Conservation (phyloP, 805 yeast species). For the Maudiozyma barnettii region DNA sequence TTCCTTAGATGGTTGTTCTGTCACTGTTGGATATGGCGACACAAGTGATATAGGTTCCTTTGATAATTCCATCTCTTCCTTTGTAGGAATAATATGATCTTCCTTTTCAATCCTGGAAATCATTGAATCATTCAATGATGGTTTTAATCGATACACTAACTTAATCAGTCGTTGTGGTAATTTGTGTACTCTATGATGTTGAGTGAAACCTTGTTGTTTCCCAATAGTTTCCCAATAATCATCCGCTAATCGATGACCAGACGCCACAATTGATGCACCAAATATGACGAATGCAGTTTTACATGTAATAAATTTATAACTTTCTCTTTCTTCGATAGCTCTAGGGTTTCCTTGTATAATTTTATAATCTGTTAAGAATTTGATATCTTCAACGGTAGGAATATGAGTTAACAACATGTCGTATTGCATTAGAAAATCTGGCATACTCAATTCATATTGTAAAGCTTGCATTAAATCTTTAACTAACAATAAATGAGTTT, state of each 20-base stretch:
- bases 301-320: slow-evolving; percentile 29
- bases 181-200: slow-evolving; percentile 36
- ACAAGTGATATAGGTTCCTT: slow-evolving; percentile 9
- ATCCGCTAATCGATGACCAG: slow-evolving; percentile 42
- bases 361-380: slow-evolving; percentile 26
- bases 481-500: slow-evolving; percentile 30
- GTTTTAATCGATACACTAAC: slow-evolving; percentile 8
- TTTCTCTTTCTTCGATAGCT: slow-evolving; percentile 6
- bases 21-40: slow-evolving; percentile 17
- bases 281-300: slow-evolving; percentile 38
- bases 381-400: slow-evolving; percentile 32
- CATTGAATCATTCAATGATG: slow-evolving; percentile 4
- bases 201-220: slow-evolving; percentile 35
- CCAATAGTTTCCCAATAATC: slow-evolving; percentile 48
- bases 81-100: neutral
- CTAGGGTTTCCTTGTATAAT: no score
- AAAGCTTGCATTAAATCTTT: slow-evolving; percentile 29
- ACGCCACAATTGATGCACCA: slow-evolving; percentile 40
- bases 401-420: slow-evolving; percentile 30
- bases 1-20: slow-evolving; percentile 23
- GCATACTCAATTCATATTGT: slow-evolving; percentile 35
- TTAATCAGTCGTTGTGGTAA: slow-evolving; percentile 12
- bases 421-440: slow-evolving; percentile 34
- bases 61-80: neutral
- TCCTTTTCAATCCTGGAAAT: neutral